Conservation (phyloP, 805 yeast species). For the Monosporozyma siamensis region DNA sequence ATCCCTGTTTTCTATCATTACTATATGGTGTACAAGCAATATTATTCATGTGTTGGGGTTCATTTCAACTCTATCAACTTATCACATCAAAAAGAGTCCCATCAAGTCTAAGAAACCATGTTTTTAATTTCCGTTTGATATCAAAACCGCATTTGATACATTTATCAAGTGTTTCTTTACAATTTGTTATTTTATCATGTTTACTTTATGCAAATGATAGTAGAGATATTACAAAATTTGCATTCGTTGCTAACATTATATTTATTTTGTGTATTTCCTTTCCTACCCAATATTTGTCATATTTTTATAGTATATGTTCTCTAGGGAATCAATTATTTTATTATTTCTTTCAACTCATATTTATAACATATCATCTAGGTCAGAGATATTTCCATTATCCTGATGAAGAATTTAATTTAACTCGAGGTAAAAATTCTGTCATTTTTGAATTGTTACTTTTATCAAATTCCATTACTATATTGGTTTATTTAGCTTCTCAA, state of each 20-base stretch:
- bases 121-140: constrained; percentile 6
- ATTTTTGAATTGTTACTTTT: constrained; percentile 26
- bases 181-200: constrained; percentile 9
- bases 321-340: constrained; percentile 25
- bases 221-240: constrained; percentile 9
- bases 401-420: constrained; percentile 15
- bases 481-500: constrained; percentile 32
- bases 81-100: constrained; percentile 15
- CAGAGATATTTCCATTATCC: constrained; percentile 17
- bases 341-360: constrained; percentile 14
- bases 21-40: constrained; percentile 10
- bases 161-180: constrained; percentile 17
- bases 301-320: constrained; percentile 24
- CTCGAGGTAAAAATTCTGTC: constrained; percentile 13
- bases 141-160: constrained; percentile 16
- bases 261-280: constrained; percentile 18
- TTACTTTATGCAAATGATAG: constrained; percentile 7
- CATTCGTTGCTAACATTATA: constrained; percentile 13
- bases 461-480: constrained; percentile 27
- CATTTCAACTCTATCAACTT: constrained; percentile 16
- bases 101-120: constrained; percentile 7
- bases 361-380: constrained; percentile 16
- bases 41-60: constrained; percentile 18
- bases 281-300: constrained; percentile 24
- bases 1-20: constrained; percentile 28